A percentile compares a stretch with the other conserved stretches of the same genome.
These are phyloP conservation scores for Dactylellina cionopaga DNA, from an alignment of 2,329 filamentous ascomycete species.

Conservation along the genomic window DNA sequence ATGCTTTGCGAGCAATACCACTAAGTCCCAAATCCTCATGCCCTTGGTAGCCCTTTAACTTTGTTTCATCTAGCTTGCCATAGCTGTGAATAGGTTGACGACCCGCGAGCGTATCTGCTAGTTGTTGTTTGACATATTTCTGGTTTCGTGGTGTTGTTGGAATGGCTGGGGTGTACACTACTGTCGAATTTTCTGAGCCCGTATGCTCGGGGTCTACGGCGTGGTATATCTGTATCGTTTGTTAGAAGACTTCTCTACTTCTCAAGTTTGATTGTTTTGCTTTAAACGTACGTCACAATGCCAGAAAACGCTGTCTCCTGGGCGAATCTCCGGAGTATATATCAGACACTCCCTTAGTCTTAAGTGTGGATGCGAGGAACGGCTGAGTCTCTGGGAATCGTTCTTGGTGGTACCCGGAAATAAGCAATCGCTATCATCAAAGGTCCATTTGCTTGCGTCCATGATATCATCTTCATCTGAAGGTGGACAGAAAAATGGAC, in stretches of 20 bases:
- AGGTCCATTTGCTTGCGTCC: conserved; percentile 46
- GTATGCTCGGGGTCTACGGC: conserved; percentile 62
- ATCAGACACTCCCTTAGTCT: conserved; percentile 60
- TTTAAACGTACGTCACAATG: conserved; percentile 60
- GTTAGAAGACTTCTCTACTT: background rate
- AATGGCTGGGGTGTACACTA: conserved; percentile 60
- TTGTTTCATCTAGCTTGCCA: conserved; percentile 32
- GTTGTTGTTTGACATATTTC: conserved; percentile 57
- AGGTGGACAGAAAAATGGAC: conserved; percentile 62
- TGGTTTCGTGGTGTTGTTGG: conserved; percentile 59
- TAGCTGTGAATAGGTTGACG: conserved; percentile 54
- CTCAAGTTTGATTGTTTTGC: background rate
- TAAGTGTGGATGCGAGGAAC: conserved; percentile 61
- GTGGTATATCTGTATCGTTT: conserved; percentile 58
- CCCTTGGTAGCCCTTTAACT: conserved; percentile 34
- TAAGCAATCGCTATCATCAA: conserved; percentile 54
- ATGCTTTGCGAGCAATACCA: conserved; percentile 41
- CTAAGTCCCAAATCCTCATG: conserved; percentile 37
- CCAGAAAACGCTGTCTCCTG: conserved; percentile 63
- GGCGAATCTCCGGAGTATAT: conserved; percentile 60
- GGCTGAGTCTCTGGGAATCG: conserved; percentile 60
- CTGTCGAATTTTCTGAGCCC: conserved; percentile 59
- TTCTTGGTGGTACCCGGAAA: conserved; percentile 61
- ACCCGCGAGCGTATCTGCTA: conserved; percentile 57
- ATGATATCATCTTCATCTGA: conserved; percentile 36